These are phyloP conservation scores for Epichloe festucae DNA, from an alignment of 2,329 filamentous ascomycete genomes.

Conservation along the genomic window DNA sequence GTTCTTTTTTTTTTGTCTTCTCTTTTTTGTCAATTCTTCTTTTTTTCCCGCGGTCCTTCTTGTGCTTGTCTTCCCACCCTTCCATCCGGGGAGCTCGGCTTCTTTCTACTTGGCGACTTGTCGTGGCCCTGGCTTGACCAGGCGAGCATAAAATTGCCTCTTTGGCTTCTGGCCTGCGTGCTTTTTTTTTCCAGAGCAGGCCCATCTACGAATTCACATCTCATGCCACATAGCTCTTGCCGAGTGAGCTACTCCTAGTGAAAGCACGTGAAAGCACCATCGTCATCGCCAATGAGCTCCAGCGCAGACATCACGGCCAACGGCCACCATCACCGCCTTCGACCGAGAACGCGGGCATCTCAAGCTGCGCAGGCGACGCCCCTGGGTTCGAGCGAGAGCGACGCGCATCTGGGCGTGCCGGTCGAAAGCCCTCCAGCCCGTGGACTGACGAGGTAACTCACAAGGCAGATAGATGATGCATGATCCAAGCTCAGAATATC, in stretches of 20 bases:
- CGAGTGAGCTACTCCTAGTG: no score
- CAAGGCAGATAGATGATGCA: no score
- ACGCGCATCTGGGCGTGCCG: constrained; percentile 19
- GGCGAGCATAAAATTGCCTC: neutral
- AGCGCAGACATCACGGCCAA: constrained; percentile 16
- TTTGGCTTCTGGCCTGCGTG: no score
- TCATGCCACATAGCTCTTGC: neutral
- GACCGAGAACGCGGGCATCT: constrained; percentile 39
- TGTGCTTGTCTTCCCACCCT: no score
- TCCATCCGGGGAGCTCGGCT: neutral
- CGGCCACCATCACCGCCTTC: constrained; percentile 24
- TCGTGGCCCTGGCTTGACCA: neutral
- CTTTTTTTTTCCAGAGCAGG: no score
- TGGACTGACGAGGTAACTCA: constrained; percentile 31
- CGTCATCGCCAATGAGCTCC: constrained; percentile 15
- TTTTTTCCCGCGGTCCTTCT: no score
- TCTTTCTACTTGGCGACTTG: neutral
- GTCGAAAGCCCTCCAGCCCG: constrained; percentile 24
- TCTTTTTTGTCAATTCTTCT: no score
- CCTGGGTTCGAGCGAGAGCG: constrained; percentile 20
- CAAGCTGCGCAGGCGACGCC: constrained; percentile 30
- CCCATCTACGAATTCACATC: no score
- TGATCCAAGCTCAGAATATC: no score
- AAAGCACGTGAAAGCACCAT: neutral
- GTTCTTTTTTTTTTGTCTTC: no score